Conservation (phyloP, 208 protist species). For the Phytomonas sp. region DNA sequence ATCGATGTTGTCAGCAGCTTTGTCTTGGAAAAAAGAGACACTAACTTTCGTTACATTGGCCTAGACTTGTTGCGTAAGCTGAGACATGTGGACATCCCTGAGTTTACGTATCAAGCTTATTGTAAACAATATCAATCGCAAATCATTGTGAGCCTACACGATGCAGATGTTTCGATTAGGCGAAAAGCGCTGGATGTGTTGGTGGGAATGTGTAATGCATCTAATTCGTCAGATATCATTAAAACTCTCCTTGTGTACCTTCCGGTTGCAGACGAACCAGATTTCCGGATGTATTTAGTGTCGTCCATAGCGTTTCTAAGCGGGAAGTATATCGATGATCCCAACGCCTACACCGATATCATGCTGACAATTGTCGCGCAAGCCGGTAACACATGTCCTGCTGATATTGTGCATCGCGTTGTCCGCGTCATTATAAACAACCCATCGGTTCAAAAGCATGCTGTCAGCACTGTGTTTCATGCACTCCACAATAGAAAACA, state of each 20-base stretch:
- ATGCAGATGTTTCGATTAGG: slow-evolving; percentile 96
- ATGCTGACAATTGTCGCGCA: slow-evolving; percentile 93
- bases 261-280: slow-evolving; percentile 69
- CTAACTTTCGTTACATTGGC: slow-evolving; percentile 88
- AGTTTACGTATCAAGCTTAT: slow-evolving; percentile 56
- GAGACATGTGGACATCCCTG: slow-evolving; percentile 37
- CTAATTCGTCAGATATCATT: slow-evolving; percentile 89
- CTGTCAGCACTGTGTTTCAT: slow-evolving; percentile 66
- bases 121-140: slow-evolving; percentile 90
- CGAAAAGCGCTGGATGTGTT: slow-evolving; percentile 96
- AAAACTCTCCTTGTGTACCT: slow-evolving; percentile 91
- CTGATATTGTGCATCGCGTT: slow-evolving; percentile 87
- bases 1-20: slow-evolving; percentile 83
- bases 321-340: slow-evolving; percentile 92
- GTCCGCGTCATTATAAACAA: slow-evolving; percentile 96
- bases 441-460: slow-evolving; percentile 94
- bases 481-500: slow-evolving; percentile 31
- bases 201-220: slow-evolving; percentile 94
- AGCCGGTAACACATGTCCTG: slow-evolving; percentile 94
- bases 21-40: slow-evolving; percentile 84
- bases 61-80: slow-evolving; percentile 77
- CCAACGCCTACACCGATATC: slow-evolving; percentile 93
- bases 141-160: slow-evolving; percentile 89
- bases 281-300: slow-evolving; percentile 92
- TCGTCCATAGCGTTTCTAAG: slow-evolving; percentile 94